Conservation (phyloP, 345 rosid genomes). For the Sapria himalayana region DNA sequence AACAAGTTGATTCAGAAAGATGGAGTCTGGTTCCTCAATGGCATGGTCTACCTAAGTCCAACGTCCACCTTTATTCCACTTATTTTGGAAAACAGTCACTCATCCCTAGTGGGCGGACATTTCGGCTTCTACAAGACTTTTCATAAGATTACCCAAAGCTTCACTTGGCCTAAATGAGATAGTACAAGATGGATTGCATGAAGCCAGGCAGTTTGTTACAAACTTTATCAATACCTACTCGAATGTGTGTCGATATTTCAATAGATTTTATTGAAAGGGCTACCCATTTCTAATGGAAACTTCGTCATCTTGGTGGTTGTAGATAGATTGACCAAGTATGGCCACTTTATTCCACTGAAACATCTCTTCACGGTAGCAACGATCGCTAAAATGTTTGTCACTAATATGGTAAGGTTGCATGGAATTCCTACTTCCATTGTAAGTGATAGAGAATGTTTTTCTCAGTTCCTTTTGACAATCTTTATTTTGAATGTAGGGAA, state of each 20-base stretch:
- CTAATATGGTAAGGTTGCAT: not conserved
- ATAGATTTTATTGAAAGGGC: not conserved
- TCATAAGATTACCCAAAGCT: not conserved
- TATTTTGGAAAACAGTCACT: not conserved
- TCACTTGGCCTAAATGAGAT: not conserved
- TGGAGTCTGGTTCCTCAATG: not conserved
- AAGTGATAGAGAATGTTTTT: not conserved
- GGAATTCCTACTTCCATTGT: not conserved
- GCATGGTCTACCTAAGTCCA: not conserved
- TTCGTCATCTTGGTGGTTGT: not conserved
- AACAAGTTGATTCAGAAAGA: not conserved
- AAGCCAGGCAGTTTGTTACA: not conserved
- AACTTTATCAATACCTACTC: not conserved
- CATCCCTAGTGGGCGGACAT: not conserved
- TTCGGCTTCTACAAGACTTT: not conserved
- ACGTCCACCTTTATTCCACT: not conserved
- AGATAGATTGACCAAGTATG: not conserved
- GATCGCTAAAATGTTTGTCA: not conserved
- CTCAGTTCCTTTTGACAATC: not conserved
- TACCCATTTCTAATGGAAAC: not conserved
- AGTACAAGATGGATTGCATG: too few relatives aligned
- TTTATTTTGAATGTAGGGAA: not conserved
- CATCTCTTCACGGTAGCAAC: not conserved
- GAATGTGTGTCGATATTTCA: not conserved
- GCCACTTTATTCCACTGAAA: not conserved